Percentiles rank a stretch among this genome's conserved stretches.
Evolutionary conservation across 2,329 filamentous ascomycete species (phyloP).

Genomic region (Epicoccum nigrum): DNA sequence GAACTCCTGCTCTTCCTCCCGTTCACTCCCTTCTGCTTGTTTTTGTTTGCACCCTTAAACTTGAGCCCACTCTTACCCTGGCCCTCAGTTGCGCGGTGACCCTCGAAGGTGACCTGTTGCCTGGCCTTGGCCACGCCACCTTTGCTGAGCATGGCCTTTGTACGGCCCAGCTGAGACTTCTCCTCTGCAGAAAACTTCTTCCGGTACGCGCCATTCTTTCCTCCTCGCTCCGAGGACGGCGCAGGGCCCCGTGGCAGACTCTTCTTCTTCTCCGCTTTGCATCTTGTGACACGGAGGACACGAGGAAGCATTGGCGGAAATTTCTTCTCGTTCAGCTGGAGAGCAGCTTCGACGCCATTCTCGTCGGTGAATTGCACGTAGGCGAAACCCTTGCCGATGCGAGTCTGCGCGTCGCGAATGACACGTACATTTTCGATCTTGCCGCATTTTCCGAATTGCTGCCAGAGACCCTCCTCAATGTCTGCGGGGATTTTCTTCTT

Average conservation of each 20-base stretch:
- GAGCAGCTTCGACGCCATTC: slow-evolving; percentile 88
- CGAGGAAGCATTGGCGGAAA: slow-evolving; percentile 94
- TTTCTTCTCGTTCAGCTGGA: slow-evolving; percentile 87
- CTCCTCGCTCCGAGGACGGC: slow-evolving; percentile 39
- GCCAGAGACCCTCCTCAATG: slow-evolving; percentile 91
- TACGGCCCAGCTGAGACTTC: slow-evolving; percentile 74
- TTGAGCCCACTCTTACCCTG: slow-evolving; percentile 69
- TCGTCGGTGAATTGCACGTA: slow-evolving; percentile 94
- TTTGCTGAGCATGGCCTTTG: slow-evolving; percentile 74
- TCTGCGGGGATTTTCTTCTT: slow-evolving; percentile 80
- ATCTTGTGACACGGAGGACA: slow-evolving; percentile 81
- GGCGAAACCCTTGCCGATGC: slow-evolving; percentile 95
- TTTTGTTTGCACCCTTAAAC: slow-evolving; percentile 61
- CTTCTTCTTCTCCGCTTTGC: slow-evolving; percentile 67
- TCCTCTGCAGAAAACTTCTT: slow-evolving; percentile 74
- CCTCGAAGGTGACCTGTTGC: slow-evolving; percentile 80
- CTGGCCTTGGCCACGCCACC: slow-evolving; percentile 69
- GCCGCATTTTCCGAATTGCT: slow-evolving; percentile 76
- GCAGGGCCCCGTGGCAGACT: slow-evolving; percentile 37
- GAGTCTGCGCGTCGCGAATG: slow-evolving; percentile 83
- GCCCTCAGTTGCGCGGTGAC: slow-evolving; percentile 72
- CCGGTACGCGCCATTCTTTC: slow-evolving; percentile 59
- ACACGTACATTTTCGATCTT: slow-evolving; percentile 93
- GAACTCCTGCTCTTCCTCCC: slow-evolving; percentile 52
- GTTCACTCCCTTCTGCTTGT: slow-evolving; percentile 51